Conservation (phyloP, 1,284 basidiomycete genomes). For the Singerocomus rubriflavus region DNA sequence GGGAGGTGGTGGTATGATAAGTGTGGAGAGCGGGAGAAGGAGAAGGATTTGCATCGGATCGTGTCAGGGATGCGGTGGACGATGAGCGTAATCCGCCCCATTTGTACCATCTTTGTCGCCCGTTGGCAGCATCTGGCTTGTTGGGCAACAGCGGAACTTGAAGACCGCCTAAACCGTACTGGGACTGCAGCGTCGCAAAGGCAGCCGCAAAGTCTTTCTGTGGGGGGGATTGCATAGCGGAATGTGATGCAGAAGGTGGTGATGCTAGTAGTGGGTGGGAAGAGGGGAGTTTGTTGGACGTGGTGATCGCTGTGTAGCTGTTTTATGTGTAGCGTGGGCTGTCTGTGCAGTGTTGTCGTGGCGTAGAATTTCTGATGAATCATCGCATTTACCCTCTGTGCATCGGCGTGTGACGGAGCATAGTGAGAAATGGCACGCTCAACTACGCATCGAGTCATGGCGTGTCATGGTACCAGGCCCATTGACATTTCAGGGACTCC, state of each 20-base stretch:
- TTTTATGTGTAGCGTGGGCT: not conserved
- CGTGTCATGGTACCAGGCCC: no score
- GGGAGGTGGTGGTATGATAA: no score
- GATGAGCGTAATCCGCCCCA: conserved; percentile 10
- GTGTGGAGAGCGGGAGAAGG: no score
- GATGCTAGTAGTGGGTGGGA: not conserved
- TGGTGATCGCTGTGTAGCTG: not conserved
- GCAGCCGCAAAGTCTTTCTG: conserved; percentile 26
- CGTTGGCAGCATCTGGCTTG: not conserved
- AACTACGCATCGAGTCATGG: no score
- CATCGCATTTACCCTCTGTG: conserved; percentile 3
- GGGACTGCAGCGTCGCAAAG: conserved; percentile 21
- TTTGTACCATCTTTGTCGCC: conserved; percentile 19
- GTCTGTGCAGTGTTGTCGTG: not conserved
- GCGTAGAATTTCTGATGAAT: not conserved
- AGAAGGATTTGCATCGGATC: not conserved
- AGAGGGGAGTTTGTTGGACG: not conserved
- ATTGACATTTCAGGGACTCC: no score
- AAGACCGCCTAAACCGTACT: conserved; percentile 27
- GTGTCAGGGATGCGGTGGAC: conserved; percentile 20
- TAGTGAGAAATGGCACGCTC: no score
- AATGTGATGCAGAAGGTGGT: not conserved
- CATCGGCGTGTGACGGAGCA: no score
- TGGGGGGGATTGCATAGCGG: conserved; percentile 4
- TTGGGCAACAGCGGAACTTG: conserved; percentile 1